phyloP scores from a whole-genome alignment of 768 basidiomycete genomes.

The Lactarius hatsudake region DNA sequence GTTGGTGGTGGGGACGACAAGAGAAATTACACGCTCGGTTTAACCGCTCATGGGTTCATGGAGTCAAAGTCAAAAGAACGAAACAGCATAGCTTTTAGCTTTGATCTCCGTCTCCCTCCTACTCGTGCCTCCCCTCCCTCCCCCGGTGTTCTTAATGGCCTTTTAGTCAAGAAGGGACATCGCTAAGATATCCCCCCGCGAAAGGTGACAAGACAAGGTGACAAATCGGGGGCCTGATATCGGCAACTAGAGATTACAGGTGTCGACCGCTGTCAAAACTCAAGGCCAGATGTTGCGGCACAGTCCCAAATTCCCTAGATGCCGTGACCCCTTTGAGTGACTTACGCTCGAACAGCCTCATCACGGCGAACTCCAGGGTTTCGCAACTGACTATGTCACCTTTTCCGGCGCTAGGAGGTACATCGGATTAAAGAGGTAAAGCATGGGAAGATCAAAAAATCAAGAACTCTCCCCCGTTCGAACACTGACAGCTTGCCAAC shows the following conservation, averaged over 20 bases:
- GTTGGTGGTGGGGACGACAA: neutral
- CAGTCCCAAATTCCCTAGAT: neutral
- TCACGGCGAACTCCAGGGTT: neutral
- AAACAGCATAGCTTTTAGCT: too few relatives aligned
- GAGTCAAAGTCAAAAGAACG: too few relatives aligned
- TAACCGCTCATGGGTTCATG: too few relatives aligned
- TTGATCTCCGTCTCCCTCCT: neutral
- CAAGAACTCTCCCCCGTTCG: neutral
- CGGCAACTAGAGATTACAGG: neutral
- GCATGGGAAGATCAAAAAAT: neutral
- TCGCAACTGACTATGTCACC: neutral
- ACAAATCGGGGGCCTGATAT: neutral
- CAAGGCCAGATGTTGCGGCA: neutral
- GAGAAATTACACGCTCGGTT: neutral
- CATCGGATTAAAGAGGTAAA: neutral
- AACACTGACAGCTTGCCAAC: neutral
- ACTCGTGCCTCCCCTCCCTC: too few relatives aligned
- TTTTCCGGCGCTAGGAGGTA: neutral
- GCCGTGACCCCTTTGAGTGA: neutral
- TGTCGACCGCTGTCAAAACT: neutral
- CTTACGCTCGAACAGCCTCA: neutral
- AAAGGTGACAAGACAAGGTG: neutral
- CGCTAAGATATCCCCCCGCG: neutral
- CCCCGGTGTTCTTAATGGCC: neutral
- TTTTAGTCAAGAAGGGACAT: neutral